phyloP scores from a whole-genome alignment of 768 basidiomycete genomes.

The Crucibulum laeve region DNA sequence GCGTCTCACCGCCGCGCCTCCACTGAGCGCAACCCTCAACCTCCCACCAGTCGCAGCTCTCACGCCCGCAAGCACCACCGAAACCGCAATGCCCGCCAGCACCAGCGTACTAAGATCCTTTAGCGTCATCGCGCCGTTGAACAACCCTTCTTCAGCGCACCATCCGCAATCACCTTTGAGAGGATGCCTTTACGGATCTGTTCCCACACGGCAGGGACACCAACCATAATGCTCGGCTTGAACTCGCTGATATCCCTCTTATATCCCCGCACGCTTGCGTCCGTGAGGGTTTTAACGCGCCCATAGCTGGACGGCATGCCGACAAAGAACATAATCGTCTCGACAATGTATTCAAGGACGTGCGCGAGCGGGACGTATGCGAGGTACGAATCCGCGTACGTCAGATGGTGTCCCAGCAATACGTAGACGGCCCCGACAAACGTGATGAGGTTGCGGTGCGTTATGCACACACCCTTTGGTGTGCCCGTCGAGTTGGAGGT shows the following conservation, averaged over 20 bases:
- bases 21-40: constrained; percentile 64
- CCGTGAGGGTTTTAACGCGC: constrained; percentile 83
- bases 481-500: constrained; percentile 80
- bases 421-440: constrained; percentile 65
- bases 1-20: constrained; percentile 81
- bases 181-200: constrained; percentile 84
- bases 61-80: constrained; percentile 61
- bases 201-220: constrained; percentile 90
- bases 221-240: constrained; percentile 74
- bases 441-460: constrained; percentile 74
- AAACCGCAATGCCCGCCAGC: constrained; percentile 56
- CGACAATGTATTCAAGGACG: constrained; percentile 86
- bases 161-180: constrained; percentile 57
- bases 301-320: constrained; percentile 77
- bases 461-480: constrained; percentile 85
- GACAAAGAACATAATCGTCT: too few relatives aligned
- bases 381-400: constrained; percentile 57
- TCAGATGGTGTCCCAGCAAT: too few relatives aligned
- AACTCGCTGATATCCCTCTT: constrained; percentile 74
- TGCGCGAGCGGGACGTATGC: constrained; percentile 87
- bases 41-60: constrained; percentile 73
- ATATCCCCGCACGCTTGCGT: constrained; percentile 67
- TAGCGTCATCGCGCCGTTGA: constrained; percentile 60
- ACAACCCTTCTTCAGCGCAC: constrained; percentile 56
- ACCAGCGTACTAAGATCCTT: constrained; percentile 61